Base-by-base conservation (phyloP, 768 basidiomycete genomes). In the Amanita subjunquillea region DNA sequence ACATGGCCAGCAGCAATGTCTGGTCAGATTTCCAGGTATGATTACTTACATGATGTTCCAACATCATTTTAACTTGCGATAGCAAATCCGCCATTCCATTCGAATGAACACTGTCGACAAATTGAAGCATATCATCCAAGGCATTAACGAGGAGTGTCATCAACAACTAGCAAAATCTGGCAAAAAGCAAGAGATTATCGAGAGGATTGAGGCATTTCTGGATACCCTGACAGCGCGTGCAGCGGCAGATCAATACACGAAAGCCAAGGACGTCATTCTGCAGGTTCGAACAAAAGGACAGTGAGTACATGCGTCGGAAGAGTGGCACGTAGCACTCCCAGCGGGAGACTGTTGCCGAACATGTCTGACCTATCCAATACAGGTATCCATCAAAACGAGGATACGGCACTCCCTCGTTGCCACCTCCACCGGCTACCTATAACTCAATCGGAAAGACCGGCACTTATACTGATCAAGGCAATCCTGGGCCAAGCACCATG, bases 171-270 rank as follows among this genome's bases (percentile, higher is more conserved):
- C 78, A 50, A 89, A 87, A 66, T 75, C 86, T 9, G 90, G 90
- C 25, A 91, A 87, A 71, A 92, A 92, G 63, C 85, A 89, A 59
- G 91, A 91, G 32, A 77, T 91, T 44, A 89, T 91, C 62, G 86
- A 90, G 63, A 77, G 87, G 56, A 83, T 92, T 55, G 67, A 78
- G 42, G 58, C 59, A 6, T 70, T 75, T 56, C 67, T 91, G 59
- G 82, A 85, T 55, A 54, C 60, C 48, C 89, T 85, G 83, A 77
- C 77, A 62, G 64, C 65, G 48, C 79, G 77, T 61, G 70, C 74
- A 53, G 68, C 76, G 6, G 22, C 48, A 46, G 85, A 85, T 58
- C 80, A 76, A 63, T 91, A 85, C 81, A 65, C 70, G 54, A 85
- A 77, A 59, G 87, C 83, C 22, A 83, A 82, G 63, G 70, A 72